Evolutionary conservation across 805 yeast genomes (phyloP), one percentile per base, ranked within the genome.

Genomic region (Wickerhamomyces bisporus): DNA sequence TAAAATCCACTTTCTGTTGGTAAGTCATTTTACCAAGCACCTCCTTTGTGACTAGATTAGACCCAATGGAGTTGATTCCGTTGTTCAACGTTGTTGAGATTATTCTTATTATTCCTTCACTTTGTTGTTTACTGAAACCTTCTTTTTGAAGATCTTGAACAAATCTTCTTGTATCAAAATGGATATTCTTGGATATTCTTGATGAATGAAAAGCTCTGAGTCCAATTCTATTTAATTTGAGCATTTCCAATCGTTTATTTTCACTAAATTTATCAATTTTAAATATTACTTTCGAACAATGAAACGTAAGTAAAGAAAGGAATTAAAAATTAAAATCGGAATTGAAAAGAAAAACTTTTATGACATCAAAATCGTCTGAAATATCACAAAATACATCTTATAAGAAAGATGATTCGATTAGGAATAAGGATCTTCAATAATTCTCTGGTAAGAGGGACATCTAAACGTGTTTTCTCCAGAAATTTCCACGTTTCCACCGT

Each of bases 1-100:
- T 93, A 70, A 93, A 91, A 57, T 93, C 98, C 24, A 93, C 97
- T 51, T 91, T 86, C 53, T 93, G 98, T 58, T 91, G 96, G 60
- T 93, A 93, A 4, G 96, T 83, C 55, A 88, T 75, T 48, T 88
- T 79, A 23, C 86, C 79, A 32, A 91, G 71, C 31, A 81, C 79
- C 50, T 88, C 96, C 50, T 87, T 81, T 19, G 88, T 77, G n/a
- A 91, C 95, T 40, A 91, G 64, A 53, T 83, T 83, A 27, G 80
- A 70, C 9, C 89, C 79, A 19, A 87, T 79, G 39, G 82, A 77
- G 17, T 73, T 72, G 23, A 88, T 78, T 5, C 96, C 93, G 45
- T 86, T 93, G 50, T 80, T 79, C 21, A 91, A 73, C 0, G 95
- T 87, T 32, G 73, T 69, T 28, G 81, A 70, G 43, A 93, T 79